Evolutionary conservation across 805 yeast species (phyloP).

Genomic region (Kodamaea fukazawae): DNA sequence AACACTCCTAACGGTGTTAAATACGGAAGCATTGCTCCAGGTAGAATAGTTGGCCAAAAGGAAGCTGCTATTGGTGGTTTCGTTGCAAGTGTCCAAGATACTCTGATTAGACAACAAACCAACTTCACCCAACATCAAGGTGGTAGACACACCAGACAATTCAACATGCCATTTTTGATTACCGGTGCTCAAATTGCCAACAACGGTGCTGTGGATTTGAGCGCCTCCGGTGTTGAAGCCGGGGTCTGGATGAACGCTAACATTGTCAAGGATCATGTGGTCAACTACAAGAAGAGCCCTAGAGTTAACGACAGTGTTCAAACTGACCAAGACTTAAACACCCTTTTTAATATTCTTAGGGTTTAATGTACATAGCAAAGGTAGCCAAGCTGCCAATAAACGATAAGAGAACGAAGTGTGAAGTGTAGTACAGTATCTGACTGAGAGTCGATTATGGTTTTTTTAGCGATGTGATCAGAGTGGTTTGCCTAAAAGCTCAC

Average conservation of each 20-base stretch:
- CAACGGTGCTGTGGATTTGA: constrained; percentile 38
- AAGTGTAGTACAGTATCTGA: too few species aligned
- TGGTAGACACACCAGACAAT: constrained; percentile 43
- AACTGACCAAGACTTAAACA: constrained; percentile 9
- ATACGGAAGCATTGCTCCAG: constrained; percentile 57
- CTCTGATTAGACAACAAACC: constrained; percentile 34
- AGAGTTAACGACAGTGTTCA: constrained; percentile 8
- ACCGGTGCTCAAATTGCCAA: constrained; percentile 34
- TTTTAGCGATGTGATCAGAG: too few species aligned
- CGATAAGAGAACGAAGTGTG: too few species aligned
- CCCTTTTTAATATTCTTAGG: constrained; percentile 8
- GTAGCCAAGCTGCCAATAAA: neutral
- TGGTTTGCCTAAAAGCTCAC: too few species aligned
- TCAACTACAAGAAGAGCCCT: constrained; percentile 5
- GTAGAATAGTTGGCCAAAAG: constrained; percentile 54
- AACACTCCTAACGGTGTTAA: constrained; percentile 71
- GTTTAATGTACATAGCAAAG: constrained; percentile 1
- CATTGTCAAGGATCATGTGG: constrained; percentile 1
- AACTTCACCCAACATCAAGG: constrained; percentile 33
- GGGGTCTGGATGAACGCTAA: constrained; percentile 37
- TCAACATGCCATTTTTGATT: constrained; percentile 42
- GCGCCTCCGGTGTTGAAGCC: constrained; percentile 39
- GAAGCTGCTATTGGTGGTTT: constrained; percentile 63
- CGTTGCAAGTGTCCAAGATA: constrained; percentile 33
- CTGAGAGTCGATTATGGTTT: too few species aligned